phyloP scores from a whole-genome alignment of 1,139 yeast genomes.

The Candida sp. region DNA sequence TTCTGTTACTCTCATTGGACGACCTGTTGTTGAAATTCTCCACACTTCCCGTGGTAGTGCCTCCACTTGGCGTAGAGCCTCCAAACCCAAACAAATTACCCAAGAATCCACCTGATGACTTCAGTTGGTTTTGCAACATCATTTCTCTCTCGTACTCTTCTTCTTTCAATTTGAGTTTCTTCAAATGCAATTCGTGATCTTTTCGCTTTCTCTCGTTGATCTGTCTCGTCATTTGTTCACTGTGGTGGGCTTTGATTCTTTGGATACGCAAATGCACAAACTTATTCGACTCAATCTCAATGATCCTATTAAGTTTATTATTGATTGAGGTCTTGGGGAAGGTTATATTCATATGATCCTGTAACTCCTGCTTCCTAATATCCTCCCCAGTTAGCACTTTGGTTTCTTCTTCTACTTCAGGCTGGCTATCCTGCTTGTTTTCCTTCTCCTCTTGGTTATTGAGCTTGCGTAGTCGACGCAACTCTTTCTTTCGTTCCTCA shows the following conservation, averaged over 20 bases:
- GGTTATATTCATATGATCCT: slow-evolving; percentile 12
- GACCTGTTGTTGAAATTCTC: slow-evolving; percentile 3
- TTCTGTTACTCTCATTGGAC: slow-evolving; percentile 9
- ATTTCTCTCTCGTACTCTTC: slow-evolving; percentile 38
- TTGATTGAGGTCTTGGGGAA: slow-evolving; percentile 24
- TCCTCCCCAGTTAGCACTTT: slow-evolving; percentile 9
- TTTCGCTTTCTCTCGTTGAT: slow-evolving; percentile 44
- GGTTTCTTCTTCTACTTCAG: neutral
- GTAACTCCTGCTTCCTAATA: slow-evolving; percentile 5
- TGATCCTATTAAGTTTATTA: slow-evolving; percentile 28
- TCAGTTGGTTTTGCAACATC: slow-evolving; percentile 5
- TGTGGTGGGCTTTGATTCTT: slow-evolving; percentile 42
- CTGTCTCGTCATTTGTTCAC: slow-evolving; percentile 40
- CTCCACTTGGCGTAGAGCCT: neutral
- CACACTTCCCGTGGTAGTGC: slow-evolving; percentile 1
- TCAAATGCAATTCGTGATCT: slow-evolving; percentile 45
- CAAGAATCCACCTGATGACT: slow-evolving; percentile 9
- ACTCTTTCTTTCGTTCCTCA: slow-evolving; percentile 34
- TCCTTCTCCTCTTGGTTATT: slow-evolving; percentile 5
- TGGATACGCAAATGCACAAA: slow-evolving; percentile 46
- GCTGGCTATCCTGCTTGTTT: slow-evolving; percentile 1
- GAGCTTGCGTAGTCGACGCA: slow-evolving; percentile 13
- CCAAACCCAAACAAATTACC: slow-evolving; percentile 14
- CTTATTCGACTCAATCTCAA: slow-evolving; percentile 42
- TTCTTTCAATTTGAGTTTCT: slow-evolving; percentile 40